Conservation (phyloP, 1,284 basidiomycete species). For the Mycosarcoma maydis region DNA sequence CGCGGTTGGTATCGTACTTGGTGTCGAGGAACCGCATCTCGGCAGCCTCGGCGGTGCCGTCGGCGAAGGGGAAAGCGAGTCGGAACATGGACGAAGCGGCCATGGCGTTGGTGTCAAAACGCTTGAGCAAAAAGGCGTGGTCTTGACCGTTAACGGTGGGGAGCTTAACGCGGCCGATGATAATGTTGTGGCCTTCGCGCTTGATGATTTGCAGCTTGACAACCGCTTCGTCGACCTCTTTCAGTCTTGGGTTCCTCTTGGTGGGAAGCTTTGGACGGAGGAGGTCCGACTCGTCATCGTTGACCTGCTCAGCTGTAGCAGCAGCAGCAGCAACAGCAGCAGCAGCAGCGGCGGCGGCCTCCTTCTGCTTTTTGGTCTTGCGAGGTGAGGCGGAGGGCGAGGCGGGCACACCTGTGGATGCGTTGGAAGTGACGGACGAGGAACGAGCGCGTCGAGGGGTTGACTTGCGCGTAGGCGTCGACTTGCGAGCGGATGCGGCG, state of each 20-base stretch:
- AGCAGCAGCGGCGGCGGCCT: constrained; percentile 21
- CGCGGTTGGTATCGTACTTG: constrained; percentile 79
- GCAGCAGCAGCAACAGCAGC: constrained; percentile 21
- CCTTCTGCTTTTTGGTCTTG: constrained; percentile 44
- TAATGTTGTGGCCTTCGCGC: constrained; percentile 82
- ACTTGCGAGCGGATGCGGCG: constrained; percentile 36
- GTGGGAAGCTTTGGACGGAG: constrained; percentile 55
- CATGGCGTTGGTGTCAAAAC: constrained; percentile 94
- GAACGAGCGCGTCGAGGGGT: constrained; percentile 62
- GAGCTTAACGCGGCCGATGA: constrained; percentile 92
- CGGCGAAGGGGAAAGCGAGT: constrained; percentile 88
- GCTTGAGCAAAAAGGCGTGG: constrained; percentile 92
- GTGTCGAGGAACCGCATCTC: constrained; percentile 87
- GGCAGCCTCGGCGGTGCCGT: constrained; percentile 79
- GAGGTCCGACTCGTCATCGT: constrained; percentile 31
- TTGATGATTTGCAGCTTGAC: constrained; percentile 86
- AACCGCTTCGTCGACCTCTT: constrained; percentile 55
- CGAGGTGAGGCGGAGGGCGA: constrained; percentile 45
- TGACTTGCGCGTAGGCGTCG: constrained; percentile 48
- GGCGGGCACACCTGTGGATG: constrained; percentile 38
- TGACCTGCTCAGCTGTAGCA: constrained; percentile 16
- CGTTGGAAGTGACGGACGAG: constrained; percentile 59
- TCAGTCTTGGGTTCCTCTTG: constrained; percentile 58
- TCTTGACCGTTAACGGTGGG: constrained; percentile 73
- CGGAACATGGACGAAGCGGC: constrained; percentile 98